Conservation (phyloP, 2,329 filamentous ascomycete genomes). For the Sporothrix luriei region DNA sequence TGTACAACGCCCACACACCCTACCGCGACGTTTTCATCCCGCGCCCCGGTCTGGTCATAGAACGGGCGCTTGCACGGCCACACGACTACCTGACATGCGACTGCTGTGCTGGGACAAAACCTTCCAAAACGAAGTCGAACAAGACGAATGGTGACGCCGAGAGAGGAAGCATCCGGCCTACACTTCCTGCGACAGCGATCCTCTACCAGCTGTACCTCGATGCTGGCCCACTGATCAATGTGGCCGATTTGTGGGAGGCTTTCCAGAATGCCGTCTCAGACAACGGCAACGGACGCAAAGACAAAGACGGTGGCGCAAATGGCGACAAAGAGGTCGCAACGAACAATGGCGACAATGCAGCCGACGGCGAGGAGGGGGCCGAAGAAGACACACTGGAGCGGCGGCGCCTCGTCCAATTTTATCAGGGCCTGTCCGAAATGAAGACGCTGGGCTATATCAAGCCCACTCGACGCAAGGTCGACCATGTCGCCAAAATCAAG, state of each 20-base stretch:
- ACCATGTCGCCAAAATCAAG: slow-evolving; percentile 89
- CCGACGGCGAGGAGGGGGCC: slow-evolving; percentile 47
- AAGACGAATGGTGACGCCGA: slow-evolving; percentile 39
- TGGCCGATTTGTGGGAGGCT: slow-evolving; percentile 76
- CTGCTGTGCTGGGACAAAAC: slow-evolving; percentile 56
- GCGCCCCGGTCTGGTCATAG: slow-evolving; percentile 68
- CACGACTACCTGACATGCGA: slow-evolving; percentile 76
- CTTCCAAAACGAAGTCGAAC: not conserved
- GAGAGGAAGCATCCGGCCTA: slow-evolving; percentile 57
- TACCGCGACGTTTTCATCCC: slow-evolving; percentile 75
- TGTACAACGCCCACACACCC: slow-evolving; percentile 72
- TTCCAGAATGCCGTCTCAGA: slow-evolving; percentile 64
- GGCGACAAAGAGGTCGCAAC: slow-evolving; percentile 43
- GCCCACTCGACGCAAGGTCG: slow-evolving; percentile 84
- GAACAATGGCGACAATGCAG: slow-evolving; percentile 36
- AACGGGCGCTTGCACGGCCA: slow-evolving; percentile 70
- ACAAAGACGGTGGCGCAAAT: slow-evolving; percentile 47
- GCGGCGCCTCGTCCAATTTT: slow-evolving; percentile 73
- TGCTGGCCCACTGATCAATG: slow-evolving; percentile 74
- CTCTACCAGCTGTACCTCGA: slow-evolving; percentile 80
- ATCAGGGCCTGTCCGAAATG: slow-evolving; percentile 81
- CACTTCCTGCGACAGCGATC: slow-evolving; percentile 70
- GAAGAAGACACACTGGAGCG: slow-evolving; percentile 53
- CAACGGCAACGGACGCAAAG: slow-evolving; percentile 39
- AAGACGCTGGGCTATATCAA: slow-evolving; percentile 85